Percentiles rank a stretch among this genome's conserved stretches.
Conservation (phyloP, 192 early-diverging fungal genomes). For the Coemansia biformis region DNA sequence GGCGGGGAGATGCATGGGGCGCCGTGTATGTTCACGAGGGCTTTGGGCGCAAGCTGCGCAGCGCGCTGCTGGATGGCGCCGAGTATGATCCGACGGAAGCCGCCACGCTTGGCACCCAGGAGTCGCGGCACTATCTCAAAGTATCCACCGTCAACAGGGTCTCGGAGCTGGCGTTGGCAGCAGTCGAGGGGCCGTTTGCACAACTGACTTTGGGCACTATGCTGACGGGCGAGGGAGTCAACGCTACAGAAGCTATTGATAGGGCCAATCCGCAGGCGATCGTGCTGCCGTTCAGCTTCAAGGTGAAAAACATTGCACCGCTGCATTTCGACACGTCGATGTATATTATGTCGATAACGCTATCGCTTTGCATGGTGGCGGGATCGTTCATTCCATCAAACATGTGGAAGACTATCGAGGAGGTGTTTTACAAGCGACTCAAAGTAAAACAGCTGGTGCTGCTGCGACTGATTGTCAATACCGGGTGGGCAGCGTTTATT, state of each 20-base stretch:
- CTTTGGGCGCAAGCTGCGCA: conserved; percentile 28
- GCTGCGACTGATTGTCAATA: conserved; percentile 26
- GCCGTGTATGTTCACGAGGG: conserved; percentile 36
- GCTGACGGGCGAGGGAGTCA: conserved; percentile 1
- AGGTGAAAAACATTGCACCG: conserved; percentile 40
- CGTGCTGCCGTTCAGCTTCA: conserved; percentile 32
- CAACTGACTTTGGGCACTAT: background rate
- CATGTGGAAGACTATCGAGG: conserved; percentile 50
- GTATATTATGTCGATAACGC: conserved; percentile 40
- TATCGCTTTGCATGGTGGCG: conserved; percentile 43
- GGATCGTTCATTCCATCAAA: conserved; percentile 49
- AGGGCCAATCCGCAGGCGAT: conserved; percentile 33
- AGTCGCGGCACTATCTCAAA: conserved; percentile 47
- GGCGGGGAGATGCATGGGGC: conserved; percentile 37
- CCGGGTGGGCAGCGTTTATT: conserved; percentile 27
- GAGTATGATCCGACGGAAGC: conserved; percentile 25
- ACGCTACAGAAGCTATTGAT: conserved; percentile 5
- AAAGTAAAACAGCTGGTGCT: conserved; percentile 23
- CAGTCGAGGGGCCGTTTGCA: conserved; percentile 23
- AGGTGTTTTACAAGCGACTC: conserved; percentile 43
- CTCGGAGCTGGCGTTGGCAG: conserved; percentile 11
- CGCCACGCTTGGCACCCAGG: conserved; percentile 28
- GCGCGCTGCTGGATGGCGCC: conserved; percentile 16
- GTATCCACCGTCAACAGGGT: conserved; percentile 11
- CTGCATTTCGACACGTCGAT: conserved; percentile 44